A percentile compares a stretch with the other conserved stretches of the same genome.
Evolutionary conservation across 139 green algal genomes (phyloP).

Genomic region (Yamagishiella unicocca): DNA sequence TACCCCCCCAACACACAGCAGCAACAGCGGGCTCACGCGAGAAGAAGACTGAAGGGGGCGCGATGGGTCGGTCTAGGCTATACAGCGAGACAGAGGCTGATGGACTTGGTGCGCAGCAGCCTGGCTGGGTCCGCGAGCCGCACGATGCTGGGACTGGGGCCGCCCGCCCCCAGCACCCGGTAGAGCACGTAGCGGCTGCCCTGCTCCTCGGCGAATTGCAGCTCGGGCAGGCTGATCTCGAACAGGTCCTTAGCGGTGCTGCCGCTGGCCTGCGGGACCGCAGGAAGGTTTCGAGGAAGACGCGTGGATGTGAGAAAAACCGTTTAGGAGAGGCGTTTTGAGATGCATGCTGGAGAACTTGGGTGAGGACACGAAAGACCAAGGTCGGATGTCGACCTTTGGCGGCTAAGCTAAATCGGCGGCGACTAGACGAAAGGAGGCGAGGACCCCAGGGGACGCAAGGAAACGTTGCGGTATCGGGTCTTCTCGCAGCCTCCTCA

Average conservation of each 20-base stretch:
- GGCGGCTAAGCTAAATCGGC: not conserved
- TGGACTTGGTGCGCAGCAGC: not conserved
- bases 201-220: constrained; percentile 34
- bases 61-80: too few species aligned
- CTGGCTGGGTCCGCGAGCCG: constrained; percentile 30
- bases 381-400: not conserved
- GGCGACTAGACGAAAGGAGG: not conserved
- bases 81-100: too few species aligned
- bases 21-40: too few species aligned
- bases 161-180: constrained; percentile 37
- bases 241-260: constrained; percentile 44
- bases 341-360: not conserved
- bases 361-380: not conserved
- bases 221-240: constrained; percentile 47
- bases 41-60: too few species aligned
- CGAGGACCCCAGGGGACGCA: not conserved
- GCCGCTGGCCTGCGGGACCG: constrained; percentile 1
- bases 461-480: not conserved
- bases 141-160: constrained; percentile 13
- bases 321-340: too few species aligned
- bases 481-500: not conserved
- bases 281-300: not conserved
- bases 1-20: too few species aligned
- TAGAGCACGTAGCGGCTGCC: constrained; percentile 34
- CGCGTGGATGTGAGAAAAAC: not conserved